phyloP scores from a whole-genome alignment of 2,329 filamentous ascomycete species.

The Paraphoma sp. region DNA sequence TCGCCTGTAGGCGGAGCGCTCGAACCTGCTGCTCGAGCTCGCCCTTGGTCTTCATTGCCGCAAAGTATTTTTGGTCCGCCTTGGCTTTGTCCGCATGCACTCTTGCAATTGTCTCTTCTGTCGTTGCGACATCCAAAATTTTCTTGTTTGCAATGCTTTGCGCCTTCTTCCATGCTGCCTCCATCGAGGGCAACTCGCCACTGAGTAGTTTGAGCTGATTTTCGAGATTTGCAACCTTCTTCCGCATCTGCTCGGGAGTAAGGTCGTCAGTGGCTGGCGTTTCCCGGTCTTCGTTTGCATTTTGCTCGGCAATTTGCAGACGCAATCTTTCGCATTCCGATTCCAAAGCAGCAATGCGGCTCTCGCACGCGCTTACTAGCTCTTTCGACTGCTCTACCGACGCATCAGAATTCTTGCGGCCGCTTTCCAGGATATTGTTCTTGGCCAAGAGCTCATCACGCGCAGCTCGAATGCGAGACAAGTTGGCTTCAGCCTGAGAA shows the following conservation, averaged over 20 bases:
- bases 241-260: conserved; percentile 72
- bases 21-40: conserved; percentile 81
- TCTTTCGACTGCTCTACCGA: conserved; percentile 79
- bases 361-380: conserved; percentile 77
- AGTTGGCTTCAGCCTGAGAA: conserved; percentile 79
- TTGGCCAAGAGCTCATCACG: conserved; percentile 88
- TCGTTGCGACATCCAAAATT: conserved; percentile 73
- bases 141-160: conserved; percentile 86
- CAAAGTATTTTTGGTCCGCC: conserved; percentile 97
- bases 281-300: conserved; percentile 23
- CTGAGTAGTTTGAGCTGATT: conserved; percentile 84
- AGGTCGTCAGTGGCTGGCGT: conserved; percentile 62
- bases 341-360: conserved; percentile 81
- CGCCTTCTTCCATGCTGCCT: conserved; percentile 88
- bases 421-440: conserved; percentile 77
- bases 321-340: conserved; percentile 78
- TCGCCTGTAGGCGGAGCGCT: conserved; percentile 79
- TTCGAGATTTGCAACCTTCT: conserved; percentile 76
- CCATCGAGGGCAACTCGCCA: conserved; percentile 86
- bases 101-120: conserved; percentile 79
- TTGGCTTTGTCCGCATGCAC: conserved; percentile 90
- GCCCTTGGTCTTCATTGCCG: conserved; percentile 92
- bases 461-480: conserved; percentile 82
- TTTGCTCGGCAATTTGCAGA: conserved; percentile 59
- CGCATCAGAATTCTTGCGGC: conserved; percentile 76